Evolutionary conservation across 2,329 filamentous ascomycete genomes (phyloP), one percentile per base, ranked within the genome.

Genomic region (Trichophyton equinum): DNA sequence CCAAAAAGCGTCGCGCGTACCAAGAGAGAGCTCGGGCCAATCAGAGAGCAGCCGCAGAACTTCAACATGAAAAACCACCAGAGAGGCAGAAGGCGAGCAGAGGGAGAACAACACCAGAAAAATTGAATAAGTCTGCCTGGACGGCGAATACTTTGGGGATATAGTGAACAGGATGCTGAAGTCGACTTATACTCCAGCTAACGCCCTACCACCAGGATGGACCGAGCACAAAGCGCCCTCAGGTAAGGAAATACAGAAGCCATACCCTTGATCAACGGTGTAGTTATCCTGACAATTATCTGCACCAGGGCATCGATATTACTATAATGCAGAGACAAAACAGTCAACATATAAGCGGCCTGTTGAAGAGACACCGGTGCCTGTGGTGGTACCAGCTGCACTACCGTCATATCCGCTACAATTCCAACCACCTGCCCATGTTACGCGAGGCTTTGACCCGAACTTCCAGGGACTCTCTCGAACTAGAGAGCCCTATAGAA

Each of bases 211-310:
- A 30, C 79, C 85, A 49, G 91, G 89, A 64, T 96, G 91, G 91
- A 89, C 88, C n/a, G 89, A 95, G 73, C 91, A 96, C 76, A 91
- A 86, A 74, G 90, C 91, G 59, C 91, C 91, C 4, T 86, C 87
- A 58, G 84, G 84, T 83, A 74, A 61, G 73, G 70, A 63, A 13
- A 58, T 33, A 64, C 4, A 36, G n/a, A 8, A 13, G 9, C 25
- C 36, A 18, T 27, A 57, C 55, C 20, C 11, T 4, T 27, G 13
- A 22, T 27, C 22, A 49, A 49, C 4, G 53, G 22, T 18, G 18
- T 18, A 18, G 18, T 7, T 4, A 36, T 20, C 11, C 27, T 56
- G 27, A 36, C 36, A 38, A 2, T 36, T 38, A 18, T 8, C 15
- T n/a, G 51, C 47, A 40, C 22, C 62, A 82, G 90, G 90, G 3